Conservation (phyloP, 345 rosid genomes). For the Hibiscus mutabilis region DNA sequence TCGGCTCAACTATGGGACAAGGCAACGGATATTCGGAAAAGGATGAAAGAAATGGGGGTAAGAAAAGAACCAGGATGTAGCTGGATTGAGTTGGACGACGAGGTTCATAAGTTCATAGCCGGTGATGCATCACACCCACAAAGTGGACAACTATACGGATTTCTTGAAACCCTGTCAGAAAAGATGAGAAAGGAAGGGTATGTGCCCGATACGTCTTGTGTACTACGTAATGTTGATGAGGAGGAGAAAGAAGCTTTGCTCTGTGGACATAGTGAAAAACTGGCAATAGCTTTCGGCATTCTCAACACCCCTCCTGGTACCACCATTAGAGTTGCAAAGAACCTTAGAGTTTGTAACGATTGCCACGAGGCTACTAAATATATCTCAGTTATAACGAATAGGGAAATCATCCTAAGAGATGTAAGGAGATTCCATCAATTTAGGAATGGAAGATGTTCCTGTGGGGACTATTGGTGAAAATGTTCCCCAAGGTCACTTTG, state of each 20-base stretch:
- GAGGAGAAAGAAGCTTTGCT: conserved; percentile 71
- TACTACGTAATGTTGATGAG: conserved; percentile 69
- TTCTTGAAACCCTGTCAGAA: conserved; percentile 49
- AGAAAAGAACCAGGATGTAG: conserved; percentile 93
- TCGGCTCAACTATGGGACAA: conserved; percentile 75
- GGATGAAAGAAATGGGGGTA: conserved; percentile 74
- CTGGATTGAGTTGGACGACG: conserved; percentile 70
- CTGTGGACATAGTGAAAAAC: conserved; percentile 88
- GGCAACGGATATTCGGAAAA: conserved; percentile 60
- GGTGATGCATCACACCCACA: conserved; percentile 76
- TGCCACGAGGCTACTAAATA: conserved; percentile 68
- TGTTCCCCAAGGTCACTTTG: not conserved
- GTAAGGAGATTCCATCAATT: conserved; percentile 86
- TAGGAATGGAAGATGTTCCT: conserved; percentile 70
- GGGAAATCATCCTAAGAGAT: conserved; percentile 80
- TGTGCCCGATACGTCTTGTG: conserved; percentile 79
- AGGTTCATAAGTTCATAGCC: conserved; percentile 79
- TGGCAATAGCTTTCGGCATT: conserved; percentile 78
- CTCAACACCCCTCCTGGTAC: conserved; percentile 65
- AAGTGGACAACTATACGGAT: conserved; percentile 50
- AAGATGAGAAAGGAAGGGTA: conserved; percentile 77
- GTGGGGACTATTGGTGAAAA: conserved; percentile 77
- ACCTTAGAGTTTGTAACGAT: conserved; percentile 85
- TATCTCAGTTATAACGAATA: conserved; percentile 55
- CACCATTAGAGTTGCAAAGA: conserved; percentile 74